Conservation (phyloP, 2,329 filamentous ascomycete genomes). For the Alternaria arborescens region DNA sequence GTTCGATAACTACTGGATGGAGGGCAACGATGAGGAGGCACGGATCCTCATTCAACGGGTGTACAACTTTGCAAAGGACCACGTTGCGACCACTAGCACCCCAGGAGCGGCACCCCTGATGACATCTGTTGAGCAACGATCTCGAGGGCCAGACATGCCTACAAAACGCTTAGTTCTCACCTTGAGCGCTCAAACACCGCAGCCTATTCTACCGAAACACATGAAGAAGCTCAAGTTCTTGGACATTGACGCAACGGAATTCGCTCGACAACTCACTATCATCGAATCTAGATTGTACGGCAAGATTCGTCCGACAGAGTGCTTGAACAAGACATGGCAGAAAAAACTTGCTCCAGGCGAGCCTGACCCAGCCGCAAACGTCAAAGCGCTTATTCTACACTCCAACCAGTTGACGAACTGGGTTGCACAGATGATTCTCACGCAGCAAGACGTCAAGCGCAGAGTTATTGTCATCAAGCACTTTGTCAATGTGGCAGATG, state of each 20-base stretch:
- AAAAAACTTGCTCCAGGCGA: conserved; percentile 88
- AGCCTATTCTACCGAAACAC: conserved; percentile 95
- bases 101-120: conserved; percentile 86
- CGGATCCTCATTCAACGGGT: conserved; percentile 87
- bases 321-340: conserved; percentile 98
- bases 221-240: conserved; percentile 99
- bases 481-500: conserved; percentile 94
- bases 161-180: conserved; percentile 88
- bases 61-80: conserved; percentile 88
- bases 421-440: conserved; percentile 99
- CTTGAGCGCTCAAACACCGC: conserved; percentile 79
- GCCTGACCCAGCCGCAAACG: conserved; percentile 87
- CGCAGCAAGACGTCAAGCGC: conserved; percentile 93
- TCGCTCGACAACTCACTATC: conserved; percentile 96
- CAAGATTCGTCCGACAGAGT: conserved; percentile 95
- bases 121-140: conserved; percentile 85
- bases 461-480: conserved; percentile 98
- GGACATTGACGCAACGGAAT: conserved; percentile 94
- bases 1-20: conserved; percentile 99
- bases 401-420: conserved; percentile 99
- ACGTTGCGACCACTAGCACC: conserved; percentile 91
- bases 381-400: conserved; percentile 95
- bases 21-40: conserved; percentile 83
- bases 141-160: conserved; percentile 86
- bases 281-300: conserved; percentile 94